Evolutionary conservation across 192 early-diverging fungal genomes (phyloP).

Genomic region (Geosiphon pyriformis): DNA sequence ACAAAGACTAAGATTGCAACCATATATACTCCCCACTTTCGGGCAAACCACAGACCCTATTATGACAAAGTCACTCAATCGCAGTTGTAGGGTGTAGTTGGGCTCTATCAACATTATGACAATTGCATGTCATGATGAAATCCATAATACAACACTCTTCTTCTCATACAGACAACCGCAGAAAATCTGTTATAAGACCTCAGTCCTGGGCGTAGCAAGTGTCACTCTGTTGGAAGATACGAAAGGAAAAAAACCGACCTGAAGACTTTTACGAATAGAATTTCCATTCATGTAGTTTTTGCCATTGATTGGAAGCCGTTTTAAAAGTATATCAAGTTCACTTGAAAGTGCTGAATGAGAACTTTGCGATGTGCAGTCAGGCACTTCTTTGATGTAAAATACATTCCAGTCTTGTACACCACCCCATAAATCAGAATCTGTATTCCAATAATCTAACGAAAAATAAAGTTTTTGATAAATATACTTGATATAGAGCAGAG

Average conservation of each 20-base stretch:
- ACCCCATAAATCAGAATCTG: conserved; percentile 11
- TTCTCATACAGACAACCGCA: not conserved
- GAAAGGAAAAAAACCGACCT: conserved; percentile 8
- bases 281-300: not conserved
- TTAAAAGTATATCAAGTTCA: conserved; percentile 3
- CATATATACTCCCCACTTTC: not conserved
- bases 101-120: not conserved
- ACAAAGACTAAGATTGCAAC: no score
- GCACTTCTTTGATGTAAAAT: not conserved
- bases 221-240: not conserved
- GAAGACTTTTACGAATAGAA: conserved; percentile 13
- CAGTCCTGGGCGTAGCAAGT: not conserved
- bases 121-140: not conserved
- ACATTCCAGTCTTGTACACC: conserved; percentile 5
- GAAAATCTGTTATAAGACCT: not conserved
- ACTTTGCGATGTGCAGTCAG: conserved; percentile 7
- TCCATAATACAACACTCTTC: not conserved
- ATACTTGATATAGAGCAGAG: no score
- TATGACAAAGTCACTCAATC: not conserved
- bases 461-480: conserved; percentile 3
- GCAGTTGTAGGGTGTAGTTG: not conserved
- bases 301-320: not conserved
- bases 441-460: conserved; percentile 13
- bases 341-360: conserved; percentile 11
- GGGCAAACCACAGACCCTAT: not conserved